Conservation (phyloP, 257 asterid species). For the Solanum piurae region DNA sequence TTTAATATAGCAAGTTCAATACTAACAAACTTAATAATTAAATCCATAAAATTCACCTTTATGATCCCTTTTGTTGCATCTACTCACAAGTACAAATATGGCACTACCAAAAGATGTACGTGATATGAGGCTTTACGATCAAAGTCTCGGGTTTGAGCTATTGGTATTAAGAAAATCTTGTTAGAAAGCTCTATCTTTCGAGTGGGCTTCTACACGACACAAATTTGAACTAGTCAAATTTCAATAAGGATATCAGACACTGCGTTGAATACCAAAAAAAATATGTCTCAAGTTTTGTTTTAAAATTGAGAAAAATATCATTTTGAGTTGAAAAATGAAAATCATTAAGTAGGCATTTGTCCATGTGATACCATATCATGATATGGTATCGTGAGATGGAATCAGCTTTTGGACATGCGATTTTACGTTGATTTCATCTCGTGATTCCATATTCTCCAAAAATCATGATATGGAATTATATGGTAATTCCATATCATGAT, state of each 20-base stretch:
- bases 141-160: background rate
- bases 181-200: background rate
- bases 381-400: too few relatives aligned
- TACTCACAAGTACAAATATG: background rate
- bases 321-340: background rate
- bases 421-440: too few relatives aligned
- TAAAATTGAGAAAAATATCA: background rate
- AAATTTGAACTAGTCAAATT: rapidly evolving
- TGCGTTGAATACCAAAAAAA: background rate
- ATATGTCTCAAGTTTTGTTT: background rate
- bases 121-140: background rate
- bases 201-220: background rate
- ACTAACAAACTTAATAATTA: background rate
- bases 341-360: too few relatives aligned
- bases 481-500: too few relatives aligned
- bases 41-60: background rate
- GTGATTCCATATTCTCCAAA: too few relatives aligned
- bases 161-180: too few relatives aligned
- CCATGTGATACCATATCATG: too few relatives aligned
- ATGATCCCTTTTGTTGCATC: background rate
- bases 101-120: background rate
- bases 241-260: rapidly evolving
- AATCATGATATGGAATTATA: too few relatives aligned
- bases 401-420: too few relatives aligned
- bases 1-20: background rate